Evolutionary conservation across 2,329 filamentous ascomycete species (phyloP).

Genomic region (Paecilomyces sp.): DNA sequence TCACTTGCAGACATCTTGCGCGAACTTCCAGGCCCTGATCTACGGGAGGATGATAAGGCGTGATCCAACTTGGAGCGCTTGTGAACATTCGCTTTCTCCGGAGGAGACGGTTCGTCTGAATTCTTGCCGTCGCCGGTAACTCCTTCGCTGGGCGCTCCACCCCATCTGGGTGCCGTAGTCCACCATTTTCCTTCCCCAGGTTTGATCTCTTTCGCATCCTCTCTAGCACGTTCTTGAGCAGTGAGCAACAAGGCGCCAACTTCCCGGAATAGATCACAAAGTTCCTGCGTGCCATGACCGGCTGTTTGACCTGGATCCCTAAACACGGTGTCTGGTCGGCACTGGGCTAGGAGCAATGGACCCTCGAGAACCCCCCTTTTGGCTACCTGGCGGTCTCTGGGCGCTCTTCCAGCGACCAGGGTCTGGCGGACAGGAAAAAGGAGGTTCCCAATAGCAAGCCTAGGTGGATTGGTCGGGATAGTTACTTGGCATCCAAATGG

Average conservation of each 20-base stretch:
- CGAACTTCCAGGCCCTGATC: slow-evolving; percentile 23
- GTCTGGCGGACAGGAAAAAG: slow-evolving; percentile 52
- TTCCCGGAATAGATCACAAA: slow-evolving; percentile 52
- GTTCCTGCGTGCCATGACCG: slow-evolving; percentile 27
- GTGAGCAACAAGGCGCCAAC: slow-evolving; percentile 50
- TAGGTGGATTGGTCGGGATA: slow-evolving; percentile 39
- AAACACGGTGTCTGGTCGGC: slow-evolving; percentile 49
- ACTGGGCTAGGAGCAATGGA: slow-evolving; percentile 50
- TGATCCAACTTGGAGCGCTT: slow-evolving; percentile 33
- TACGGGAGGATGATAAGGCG: slow-evolving; percentile 22
- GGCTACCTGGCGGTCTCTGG: slow-evolving; percentile 45
- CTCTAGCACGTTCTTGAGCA: slow-evolving; percentile 54
- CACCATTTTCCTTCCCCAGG: slow-evolving; percentile 56
- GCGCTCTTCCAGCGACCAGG: slow-evolving; percentile 46
- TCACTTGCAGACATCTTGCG: slow-evolving; percentile 41
- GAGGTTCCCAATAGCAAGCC: slow-evolving; percentile 43
- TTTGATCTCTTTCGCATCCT: slow-evolving; percentile 43
- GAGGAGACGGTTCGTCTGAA: slow-evolving; percentile 17
- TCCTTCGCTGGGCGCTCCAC: slow-evolving; percentile 38
- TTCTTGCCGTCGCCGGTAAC: slow-evolving; percentile 26
- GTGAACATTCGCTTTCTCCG: slow-evolving; percentile 25
- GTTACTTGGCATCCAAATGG: slow-evolving; percentile 50
- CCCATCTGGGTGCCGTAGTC: slow-evolving; percentile 50
- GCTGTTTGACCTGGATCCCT: slow-evolving; percentile 22
- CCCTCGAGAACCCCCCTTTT: slow-evolving; percentile 52